These are phyloP conservation scores for Royoungia palumana DNA, from an alignment of 768 basidiomycete species.

Conservation along the genomic window DNA sequence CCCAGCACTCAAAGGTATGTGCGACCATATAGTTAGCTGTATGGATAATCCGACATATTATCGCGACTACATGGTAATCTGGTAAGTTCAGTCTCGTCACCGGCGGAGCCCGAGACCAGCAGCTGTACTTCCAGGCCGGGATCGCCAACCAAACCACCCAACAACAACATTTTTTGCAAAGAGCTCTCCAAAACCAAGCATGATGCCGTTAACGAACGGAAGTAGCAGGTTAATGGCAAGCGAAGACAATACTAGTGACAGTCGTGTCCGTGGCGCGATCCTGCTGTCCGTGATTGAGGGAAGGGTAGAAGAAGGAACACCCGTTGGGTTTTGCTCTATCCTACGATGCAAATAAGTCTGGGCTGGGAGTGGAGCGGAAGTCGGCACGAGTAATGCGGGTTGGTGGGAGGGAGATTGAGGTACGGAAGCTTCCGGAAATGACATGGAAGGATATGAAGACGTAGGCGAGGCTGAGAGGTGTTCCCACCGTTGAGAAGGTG, in stretches of 20 bases:
- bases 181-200: conserved; percentile 95
- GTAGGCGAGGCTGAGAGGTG: conserved; percentile 57
- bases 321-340: conserved; percentile 27
- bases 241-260: conserved; percentile 66
- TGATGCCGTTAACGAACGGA: conserved; percentile 91
- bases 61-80: neutral
- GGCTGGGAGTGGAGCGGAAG: conserved; percentile 1
- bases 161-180: conserved; percentile 79
- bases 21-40: too few relatives aligned
- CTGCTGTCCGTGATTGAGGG: conserved; percentile 67
- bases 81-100: conserved; percentile 4
- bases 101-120: conserved; percentile 26
- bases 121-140: conserved; percentile 20
- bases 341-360: conserved; percentile 18
- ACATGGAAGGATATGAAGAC: conserved; percentile 76
- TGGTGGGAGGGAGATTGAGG: conserved; percentile 43
- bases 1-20: too few relatives aligned
- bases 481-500: conserved; percentile 66
- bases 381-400: conserved; percentile 18
- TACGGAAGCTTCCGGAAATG: conserved; percentile 62
- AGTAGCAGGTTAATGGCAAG: conserved; percentile 81
- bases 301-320: conserved; percentile 46
- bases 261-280: conserved; percentile 62
- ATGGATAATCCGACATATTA: too few relatives aligned
- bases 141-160: conserved; percentile 45